Evolutionary conservation across 2,329 filamentous ascomycete species (phyloP), one percentile per base, ranked within the genome.

Genomic region (Magnaporthiopsis incrustans): DNA sequence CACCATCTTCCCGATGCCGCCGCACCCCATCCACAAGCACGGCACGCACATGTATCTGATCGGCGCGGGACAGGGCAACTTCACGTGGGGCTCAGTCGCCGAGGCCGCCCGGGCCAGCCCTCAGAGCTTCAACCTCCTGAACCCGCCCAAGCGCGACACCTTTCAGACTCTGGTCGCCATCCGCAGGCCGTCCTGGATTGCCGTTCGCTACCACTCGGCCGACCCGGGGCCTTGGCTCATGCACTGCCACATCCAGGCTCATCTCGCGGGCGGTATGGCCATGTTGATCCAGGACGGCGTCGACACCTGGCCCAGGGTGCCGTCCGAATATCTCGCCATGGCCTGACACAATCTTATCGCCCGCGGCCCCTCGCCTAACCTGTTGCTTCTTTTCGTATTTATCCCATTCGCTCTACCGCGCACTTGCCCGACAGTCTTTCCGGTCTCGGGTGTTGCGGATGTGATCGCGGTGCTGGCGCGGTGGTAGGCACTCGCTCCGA

Each of bases 1-100:
- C 2, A 70, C 72, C n/a, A 70, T 70, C 2, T 72, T 73, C 3
- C 74, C 81, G 8, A 81, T 85, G 68, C 83, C 81, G 5, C 76
- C 81, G 12, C 86, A 89, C 65, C 82, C 84, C 0, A 82, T 89
- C 62, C 86, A 89, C 77, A 87, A 87, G 75, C 86, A 89, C 73
- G 81, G 81, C 60, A 84, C 81, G 68, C 86, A 85, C 70, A 84
- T 82, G 74, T 87, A 79, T 68, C 73, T 81, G 26, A 78, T 89
- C 44, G 86, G 85, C 1, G 65, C 73, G 0, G 85, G 84, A 2
- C 68, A 67, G 0, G 83, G 83, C 0, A 64, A 67, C 1, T 89
- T 83, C 70, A 78, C 75, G 15, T 88, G 81, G 77, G 71, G 70
- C 2, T 79, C 77, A 0, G 81, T 87, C 0, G 81, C 77, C 0